These are phyloP conservation scores for Wallacemonas rigidus DNA, from an alignment of 208 protist species.

Conservation along the genomic window DNA sequence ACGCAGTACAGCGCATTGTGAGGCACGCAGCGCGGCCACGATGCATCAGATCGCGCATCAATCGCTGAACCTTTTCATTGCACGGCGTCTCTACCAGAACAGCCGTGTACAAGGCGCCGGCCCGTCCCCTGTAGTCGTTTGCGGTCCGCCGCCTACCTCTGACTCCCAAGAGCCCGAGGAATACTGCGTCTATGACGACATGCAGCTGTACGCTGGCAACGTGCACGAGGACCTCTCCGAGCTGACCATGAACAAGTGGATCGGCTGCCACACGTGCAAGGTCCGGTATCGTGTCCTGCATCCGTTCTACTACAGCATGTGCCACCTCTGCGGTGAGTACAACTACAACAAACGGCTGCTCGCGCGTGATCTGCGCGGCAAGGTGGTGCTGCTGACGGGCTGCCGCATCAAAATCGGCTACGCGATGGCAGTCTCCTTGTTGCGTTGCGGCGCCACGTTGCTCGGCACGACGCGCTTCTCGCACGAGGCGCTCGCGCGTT, in stretches of 20 bases:
- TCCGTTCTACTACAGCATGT: constrained; percentile 97
- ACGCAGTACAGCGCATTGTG: background rate
- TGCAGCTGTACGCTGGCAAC: constrained; percentile 64
- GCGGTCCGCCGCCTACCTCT: constrained; percentile 49
- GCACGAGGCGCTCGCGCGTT: constrained; percentile 83
- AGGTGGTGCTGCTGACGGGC: constrained; percentile 93
- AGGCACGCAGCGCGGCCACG: background rate
- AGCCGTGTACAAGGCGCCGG: constrained; percentile 35
- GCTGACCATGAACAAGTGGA: constrained; percentile 51
- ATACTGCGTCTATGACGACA: constrained; percentile 76
- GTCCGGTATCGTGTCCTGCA: constrained; percentile 90
- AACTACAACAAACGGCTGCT: constrained; percentile 96
- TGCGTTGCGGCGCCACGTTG: constrained; percentile 80
- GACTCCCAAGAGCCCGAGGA: constrained; percentile 68
- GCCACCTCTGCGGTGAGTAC: constrained; percentile 93
- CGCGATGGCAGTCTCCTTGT: constrained; percentile 87
- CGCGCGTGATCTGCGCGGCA: constrained; percentile 88
- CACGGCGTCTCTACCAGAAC: constrained; percentile 61
- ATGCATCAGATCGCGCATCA: constrained; percentile 34
- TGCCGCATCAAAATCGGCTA: constrained; percentile 95
- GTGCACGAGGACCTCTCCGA: constrained; percentile 38
- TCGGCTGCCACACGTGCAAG: constrained; percentile 90
- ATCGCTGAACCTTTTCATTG: constrained; percentile 73
- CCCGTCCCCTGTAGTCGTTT: constrained; percentile 53
- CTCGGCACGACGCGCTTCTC: constrained; percentile 93